Conservation (phyloP, 2,329 filamentous ascomycete species). For the Alternaria rosae region DNA sequence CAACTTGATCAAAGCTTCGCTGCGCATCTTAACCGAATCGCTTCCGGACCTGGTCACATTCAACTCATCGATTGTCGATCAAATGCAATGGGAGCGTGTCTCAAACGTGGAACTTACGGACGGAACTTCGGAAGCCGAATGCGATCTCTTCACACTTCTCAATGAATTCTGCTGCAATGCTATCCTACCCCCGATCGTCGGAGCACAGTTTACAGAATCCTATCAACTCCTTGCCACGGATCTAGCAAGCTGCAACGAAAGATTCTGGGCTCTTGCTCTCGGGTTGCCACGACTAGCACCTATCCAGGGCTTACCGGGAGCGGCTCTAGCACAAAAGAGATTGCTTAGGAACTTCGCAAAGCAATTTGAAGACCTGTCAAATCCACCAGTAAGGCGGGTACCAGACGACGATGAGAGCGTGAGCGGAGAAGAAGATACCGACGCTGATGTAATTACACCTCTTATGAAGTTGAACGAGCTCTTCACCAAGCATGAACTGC, state of each 20-base stretch:
- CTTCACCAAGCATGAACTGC: conserved; percentile 39
- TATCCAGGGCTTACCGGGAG: conserved; percentile 54
- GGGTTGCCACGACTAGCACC: conserved; percentile 65
- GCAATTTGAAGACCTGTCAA: conserved; percentile 37
- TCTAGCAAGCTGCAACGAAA: conserved; percentile 63
- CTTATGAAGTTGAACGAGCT: conserved; percentile 41
- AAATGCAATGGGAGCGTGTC: conserved; percentile 68
- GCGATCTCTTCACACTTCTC: conserved; percentile 55
- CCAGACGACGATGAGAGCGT: conserved; percentile 43
- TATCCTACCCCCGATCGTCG: conserved; percentile 58
- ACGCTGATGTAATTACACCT: conserved; percentile 44
- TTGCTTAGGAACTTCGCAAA: conserved; percentile 37
- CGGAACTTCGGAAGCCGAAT: conserved; percentile 58
- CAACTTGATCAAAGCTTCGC: conserved; percentile 42
- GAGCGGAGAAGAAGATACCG: conserved; percentile 44
- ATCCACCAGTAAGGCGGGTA: conserved; percentile 36
- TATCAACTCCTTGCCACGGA: conserved; percentile 57
- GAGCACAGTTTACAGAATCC: conserved; percentile 60
- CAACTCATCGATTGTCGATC: conserved; percentile 66
- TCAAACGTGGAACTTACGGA: conserved; percentile 53
- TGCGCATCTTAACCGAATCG: conserved; percentile 48
- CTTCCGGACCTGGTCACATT: conserved; percentile 67
- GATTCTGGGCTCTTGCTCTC: conserved; percentile 61
- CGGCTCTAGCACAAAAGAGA: conserved; percentile 44
- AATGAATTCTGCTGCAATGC: conserved; percentile 64